Conservation (phyloP, 2,329 filamentous ascomycete genomes). For the Epichloe typhina region DNA sequence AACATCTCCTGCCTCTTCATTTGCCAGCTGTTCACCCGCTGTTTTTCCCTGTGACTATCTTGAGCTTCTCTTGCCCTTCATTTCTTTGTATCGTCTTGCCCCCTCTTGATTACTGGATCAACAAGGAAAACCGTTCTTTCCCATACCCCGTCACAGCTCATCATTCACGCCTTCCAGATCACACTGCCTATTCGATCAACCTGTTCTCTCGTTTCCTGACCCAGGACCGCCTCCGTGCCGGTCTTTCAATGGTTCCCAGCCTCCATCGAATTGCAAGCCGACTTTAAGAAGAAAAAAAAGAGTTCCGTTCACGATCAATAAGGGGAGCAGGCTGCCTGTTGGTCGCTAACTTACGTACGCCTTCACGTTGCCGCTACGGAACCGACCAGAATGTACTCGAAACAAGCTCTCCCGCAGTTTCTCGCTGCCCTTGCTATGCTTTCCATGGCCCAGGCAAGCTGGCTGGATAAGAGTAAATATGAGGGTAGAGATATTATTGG, state of each 20-base stretch:
- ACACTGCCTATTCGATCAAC: not conserved
- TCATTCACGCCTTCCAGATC: not conserved
- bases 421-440: slow-evolving; percentile 35
- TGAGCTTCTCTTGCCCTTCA: not conserved
- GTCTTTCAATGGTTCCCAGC: not conserved
- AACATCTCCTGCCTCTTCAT: not conserved
- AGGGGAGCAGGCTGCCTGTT: not conserved
- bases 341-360: not conserved
- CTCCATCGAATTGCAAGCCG: not conserved
- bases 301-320: not conserved
- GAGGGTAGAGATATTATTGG: slow-evolving; percentile 10
- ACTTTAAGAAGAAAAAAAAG: not conserved
- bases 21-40: not conserved
- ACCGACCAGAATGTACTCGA: slow-evolving; percentile 29
- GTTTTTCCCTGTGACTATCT: not conserved
- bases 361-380: no score
- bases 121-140: not conserved
- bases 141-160: not conserved
- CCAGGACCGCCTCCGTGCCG: not conserved
- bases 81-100: not conserved
- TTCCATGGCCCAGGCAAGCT: slow-evolving; percentile 31
- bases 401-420: slow-evolving; percentile 31
- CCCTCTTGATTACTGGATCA: not conserved
- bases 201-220: not conserved
- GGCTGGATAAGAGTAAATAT: slow-evolving; percentile 13